Conservation (phyloP, 805 yeast species). For the Candida boidinii region DNA sequence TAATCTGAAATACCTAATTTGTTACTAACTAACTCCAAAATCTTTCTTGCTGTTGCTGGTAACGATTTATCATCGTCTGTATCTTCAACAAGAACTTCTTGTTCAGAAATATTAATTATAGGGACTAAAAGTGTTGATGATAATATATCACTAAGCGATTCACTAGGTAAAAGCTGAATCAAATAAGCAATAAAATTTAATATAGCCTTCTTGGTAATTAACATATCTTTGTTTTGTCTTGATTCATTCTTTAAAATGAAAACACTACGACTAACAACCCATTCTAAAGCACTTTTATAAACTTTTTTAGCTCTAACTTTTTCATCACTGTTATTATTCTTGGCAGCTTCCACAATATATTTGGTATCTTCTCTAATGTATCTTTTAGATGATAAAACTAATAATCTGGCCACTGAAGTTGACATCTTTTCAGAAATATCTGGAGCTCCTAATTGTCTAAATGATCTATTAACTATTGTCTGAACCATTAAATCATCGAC, state of each 20-base stretch:
- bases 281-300: slow-evolving; percentile 37
- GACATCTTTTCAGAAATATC: slow-evolving; percentile 55
- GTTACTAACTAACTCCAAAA: slow-evolving; percentile 55
- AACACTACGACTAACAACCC: slow-evolving; percentile 57
- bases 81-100: slow-evolving; percentile 24
- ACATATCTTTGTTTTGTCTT: slow-evolving; percentile 40
- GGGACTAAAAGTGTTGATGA: slow-evolving; percentile 22
- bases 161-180: not conserved
- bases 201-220: slow-evolving; percentile 55
- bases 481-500: slow-evolving; percentile 41
- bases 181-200: slow-evolving; percentile 66
- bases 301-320: slow-evolving; percentile 5
- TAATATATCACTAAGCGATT: slow-evolving; percentile 28
- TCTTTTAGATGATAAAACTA: slow-evolving; percentile 47
- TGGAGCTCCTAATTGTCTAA: slow-evolving; percentile 82
- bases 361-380: slow-evolving; percentile 47
- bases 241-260: slow-evolving; percentile 57
- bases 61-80: slow-evolving; percentile 24
- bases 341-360: slow-evolving; percentile 22
- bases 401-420: slow-evolving; percentile 53
- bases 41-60: slow-evolving; percentile 43
- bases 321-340: slow-evolving; percentile 19
- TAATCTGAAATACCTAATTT: slow-evolving; percentile 69
- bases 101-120: slow-evolving; percentile 25
- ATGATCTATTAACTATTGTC: slow-evolving; percentile 52